These are phyloP conservation scores for Trypanosoma rangeli DNA, from an alignment of 208 protist species.

Conservation along the genomic window DNA sequence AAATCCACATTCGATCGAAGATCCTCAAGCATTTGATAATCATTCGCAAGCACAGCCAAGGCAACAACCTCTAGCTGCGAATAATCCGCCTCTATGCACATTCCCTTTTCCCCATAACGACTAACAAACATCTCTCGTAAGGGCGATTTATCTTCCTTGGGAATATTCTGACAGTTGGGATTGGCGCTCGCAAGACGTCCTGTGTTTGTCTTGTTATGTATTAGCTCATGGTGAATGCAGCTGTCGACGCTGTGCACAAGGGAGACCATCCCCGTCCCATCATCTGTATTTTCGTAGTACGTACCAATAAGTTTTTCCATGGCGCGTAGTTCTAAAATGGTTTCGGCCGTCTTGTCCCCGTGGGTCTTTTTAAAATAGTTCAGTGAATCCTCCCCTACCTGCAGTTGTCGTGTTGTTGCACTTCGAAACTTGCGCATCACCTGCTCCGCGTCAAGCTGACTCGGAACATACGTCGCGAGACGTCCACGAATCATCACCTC, in stretches of 20 bases:
- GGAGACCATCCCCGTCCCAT: conserved; percentile 90
- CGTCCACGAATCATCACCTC: conserved; percentile 74
- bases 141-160: conserved; percentile 89
- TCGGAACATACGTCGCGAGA: conserved; percentile 67
- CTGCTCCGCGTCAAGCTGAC: conserved; percentile 81
- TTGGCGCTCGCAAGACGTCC: conserved; percentile 48
- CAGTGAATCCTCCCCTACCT: conserved; percentile 87
- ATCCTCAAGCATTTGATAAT: conserved; percentile 91
- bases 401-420: conserved; percentile 75
- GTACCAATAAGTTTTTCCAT: conserved; percentile 91
- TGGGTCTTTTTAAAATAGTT: conserved; percentile 87
- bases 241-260: conserved; percentile 88
- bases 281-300: conserved; percentile 91
- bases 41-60: conserved; percentile 85
- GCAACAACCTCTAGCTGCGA: conserved; percentile 93
- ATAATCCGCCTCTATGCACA: conserved; percentile 93
- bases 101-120: conserved; percentile 82
- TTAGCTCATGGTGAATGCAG: conserved; percentile 93
- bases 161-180: conserved; percentile 94
- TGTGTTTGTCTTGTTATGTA: conserved; percentile 92
- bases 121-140: conserved; percentile 91
- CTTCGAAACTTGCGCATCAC: conserved; percentile 85
- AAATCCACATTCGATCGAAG: conserved; percentile 90
- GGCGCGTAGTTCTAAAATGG: conserved; percentile 82
- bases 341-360: conserved; percentile 68